Evolutionary conservation across 495 filamentous ascomycete species (phyloP).

Genomic region (Rusavskia elegans): DNA sequence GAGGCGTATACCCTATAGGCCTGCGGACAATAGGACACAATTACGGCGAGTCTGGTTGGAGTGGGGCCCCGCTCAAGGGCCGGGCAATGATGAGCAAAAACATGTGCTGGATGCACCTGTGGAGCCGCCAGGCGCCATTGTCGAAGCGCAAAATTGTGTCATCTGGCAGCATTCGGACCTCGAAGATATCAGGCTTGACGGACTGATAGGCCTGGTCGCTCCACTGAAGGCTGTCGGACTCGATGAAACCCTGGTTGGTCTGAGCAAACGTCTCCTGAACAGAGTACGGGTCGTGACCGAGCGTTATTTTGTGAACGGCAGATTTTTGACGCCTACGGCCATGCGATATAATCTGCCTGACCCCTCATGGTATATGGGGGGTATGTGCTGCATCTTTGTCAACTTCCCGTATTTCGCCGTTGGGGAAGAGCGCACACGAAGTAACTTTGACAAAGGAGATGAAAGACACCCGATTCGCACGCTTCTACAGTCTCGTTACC

Average conservation of each 20-base stretch:
- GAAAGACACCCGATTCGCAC: conserved; percentile 5
- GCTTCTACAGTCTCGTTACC: conserved; percentile 7
- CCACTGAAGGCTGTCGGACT: background rate
- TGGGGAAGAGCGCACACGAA: background rate
- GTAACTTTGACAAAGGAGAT: background rate
- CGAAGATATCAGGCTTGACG: background rate
- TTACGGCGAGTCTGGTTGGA: no score
- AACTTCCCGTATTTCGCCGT: conserved; percentile 4
- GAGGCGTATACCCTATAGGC: no score
- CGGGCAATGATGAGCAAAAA: no score
- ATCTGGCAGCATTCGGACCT: background rate
- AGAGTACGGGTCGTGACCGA: background rate
- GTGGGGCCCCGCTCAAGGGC: no score
- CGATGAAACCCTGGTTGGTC: conserved; percentile 1
- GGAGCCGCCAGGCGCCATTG: no score
- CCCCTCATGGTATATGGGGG: conserved; percentile 2
- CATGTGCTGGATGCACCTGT: no score
- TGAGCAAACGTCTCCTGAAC: conserved; percentile 1
- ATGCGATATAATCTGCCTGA: conserved; percentile 6
- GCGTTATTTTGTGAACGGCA: conserved; percentile 3
- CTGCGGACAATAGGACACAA: no score
- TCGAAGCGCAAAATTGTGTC: background rate
- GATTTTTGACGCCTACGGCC: conserved; percentile 2
- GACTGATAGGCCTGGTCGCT: background rate
- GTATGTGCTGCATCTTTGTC: conserved; percentile 6